Conservation (phyloP, 2,329 filamentous ascomycete genomes). For the Apiospora phragmitis region DNA sequence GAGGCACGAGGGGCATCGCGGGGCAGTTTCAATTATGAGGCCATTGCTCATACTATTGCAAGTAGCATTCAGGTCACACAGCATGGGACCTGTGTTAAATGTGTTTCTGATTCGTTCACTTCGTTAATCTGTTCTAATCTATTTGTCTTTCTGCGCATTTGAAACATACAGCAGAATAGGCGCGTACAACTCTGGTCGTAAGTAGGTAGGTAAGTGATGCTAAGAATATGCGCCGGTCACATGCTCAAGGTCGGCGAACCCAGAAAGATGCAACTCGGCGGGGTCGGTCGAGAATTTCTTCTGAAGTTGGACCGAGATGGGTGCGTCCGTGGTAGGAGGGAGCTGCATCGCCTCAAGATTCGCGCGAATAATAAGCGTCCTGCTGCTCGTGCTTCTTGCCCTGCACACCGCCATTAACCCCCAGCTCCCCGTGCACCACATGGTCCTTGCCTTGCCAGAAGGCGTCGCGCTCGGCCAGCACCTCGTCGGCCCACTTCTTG, state of each 20-base stretch:
- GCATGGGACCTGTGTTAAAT: not conserved
- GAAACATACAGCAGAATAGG: not conserved
- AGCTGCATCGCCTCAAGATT: not conserved
- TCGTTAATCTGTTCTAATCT: constrained; percentile 2
- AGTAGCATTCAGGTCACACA: not conserved
- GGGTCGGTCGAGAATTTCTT: no score
- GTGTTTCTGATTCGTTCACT: not conserved
- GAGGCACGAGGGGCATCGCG: not conserved
- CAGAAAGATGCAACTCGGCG: not conserved
- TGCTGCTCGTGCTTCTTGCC: constrained; percentile 40
- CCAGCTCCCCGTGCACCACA: constrained; percentile 44
- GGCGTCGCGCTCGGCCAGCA: constrained; percentile 72
- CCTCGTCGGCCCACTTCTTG: constrained; percentile 73
- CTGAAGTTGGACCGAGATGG: not conserved
- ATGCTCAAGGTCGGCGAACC: not conserved
- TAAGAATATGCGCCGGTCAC: not conserved
- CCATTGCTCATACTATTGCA: not conserved
- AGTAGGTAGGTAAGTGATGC: not conserved
- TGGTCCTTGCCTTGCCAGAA: constrained; percentile 65
- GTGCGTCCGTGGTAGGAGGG: not conserved
- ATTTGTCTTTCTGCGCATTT: not conserved
- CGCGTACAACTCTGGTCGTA: not conserved
- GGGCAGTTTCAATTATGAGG: not conserved
- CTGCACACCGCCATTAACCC: constrained; percentile 40
- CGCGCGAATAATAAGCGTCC: constrained; percentile 48